Base-by-base conservation (phyloP, 306 rosid species). In the Pueraria montana region DNA sequence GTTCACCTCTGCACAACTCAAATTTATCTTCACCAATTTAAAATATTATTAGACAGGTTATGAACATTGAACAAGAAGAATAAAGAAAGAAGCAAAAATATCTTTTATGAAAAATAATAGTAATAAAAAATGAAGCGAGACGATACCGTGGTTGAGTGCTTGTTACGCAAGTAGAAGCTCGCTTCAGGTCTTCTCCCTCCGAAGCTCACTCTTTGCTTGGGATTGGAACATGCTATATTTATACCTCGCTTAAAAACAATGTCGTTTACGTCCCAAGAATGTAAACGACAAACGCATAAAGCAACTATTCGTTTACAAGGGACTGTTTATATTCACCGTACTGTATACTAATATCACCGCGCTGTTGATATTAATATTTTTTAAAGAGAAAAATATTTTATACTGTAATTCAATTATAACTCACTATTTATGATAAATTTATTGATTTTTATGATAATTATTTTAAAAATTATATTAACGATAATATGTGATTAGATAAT, bases 121-220 rank as follows among this genome's bases (percentile, higher is more conserved):
- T n/a, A n/a, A n/a, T n/a, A 23, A 72, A n/a, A 42, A 73, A 52
- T 52, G 27, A 10, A 27, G 17, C 46, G 42, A 73, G 32, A 27
- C 4, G 11, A 11, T 32, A 73, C 78, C 78, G 27, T 73, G 14
- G 65, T n/a, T 32, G 46, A 4, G 77, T 72, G 43, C 17, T 27
- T 72, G 24, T 27, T 43, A 10, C 14, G 42, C 59, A 71, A 21
- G 55, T 72, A 27, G 61, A 24, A 48, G 77, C 27, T 72, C 5
- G 52, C 52, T 43, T 71, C 59, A 34, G 24, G 72, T 30, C 72
- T 36, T 43, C 49, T 43, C 30, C 34, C 38, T 13, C n/a, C 40
- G 4, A 61, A 61, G 18, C 40, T 43, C 18, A 5, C 67, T 61
- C 38, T 24, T 61, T 8, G 67, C 18, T 61, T 12, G 4, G 9